Evolutionary conservation across 2,329 filamentous ascomycete genomes (phyloP), one percentile per base, ranked within the genome.

Genomic region (Emydomyces testavorans): DNA sequence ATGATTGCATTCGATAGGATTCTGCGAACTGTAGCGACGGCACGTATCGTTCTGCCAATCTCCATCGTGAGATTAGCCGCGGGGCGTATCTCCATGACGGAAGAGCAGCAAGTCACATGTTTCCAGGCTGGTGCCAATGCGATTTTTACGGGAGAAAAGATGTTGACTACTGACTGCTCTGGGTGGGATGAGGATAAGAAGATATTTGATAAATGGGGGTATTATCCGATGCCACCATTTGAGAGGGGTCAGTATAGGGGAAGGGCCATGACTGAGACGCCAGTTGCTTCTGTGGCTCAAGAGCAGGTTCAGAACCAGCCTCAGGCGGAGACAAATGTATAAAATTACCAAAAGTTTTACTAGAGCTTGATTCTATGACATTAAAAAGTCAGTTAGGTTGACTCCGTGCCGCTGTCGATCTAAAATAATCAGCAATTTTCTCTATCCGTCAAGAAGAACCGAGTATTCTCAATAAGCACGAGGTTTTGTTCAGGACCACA

Each of bases 81-180:
- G 0, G 88, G 88, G 2, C 74, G 88, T 39, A 88, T 85, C 62
- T 85, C 81, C 10, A 83, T 94, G 77, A 76, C 78, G 3, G 88
- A 94, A 68, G 86, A 92, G 67, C 83, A 94, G 70, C 88, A 94
- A 68, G 81, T 86, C 11, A 64, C 90, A 55, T 94, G 87, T 66
- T 94, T 94, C 69, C 82, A 85, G 77, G 86, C 87, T 0, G 88
- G 88, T 11, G 88, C 88, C 1, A 94, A 94, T 58, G 88, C 88
- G n/a, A 83, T 94, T 28, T 94, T 94, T 62, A 94, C 88, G 0
- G 88, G 88, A 6, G 88, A 94, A 71, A 94, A 90, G 74, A 94
- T 94, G 88, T 65, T 94, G 67, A 94, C 88, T 3, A 94, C 88
- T 0, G 85, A 88, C 49, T 93, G 86, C 62, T 89, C 86, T 56